Conservation (phyloP, 257 asterid species). For the Coffea canephora region DNA sequence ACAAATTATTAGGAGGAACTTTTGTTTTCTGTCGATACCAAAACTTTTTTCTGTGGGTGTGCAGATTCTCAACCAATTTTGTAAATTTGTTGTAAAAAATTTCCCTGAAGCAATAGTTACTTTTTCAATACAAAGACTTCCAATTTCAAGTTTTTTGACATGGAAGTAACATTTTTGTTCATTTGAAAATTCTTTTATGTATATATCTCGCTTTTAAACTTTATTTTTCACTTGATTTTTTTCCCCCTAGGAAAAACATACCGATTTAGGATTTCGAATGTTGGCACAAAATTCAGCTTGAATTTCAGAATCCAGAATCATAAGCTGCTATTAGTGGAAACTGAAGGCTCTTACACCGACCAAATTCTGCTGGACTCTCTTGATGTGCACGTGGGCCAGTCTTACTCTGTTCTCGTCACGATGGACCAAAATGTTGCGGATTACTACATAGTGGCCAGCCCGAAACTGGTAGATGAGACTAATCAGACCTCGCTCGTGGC, state of each 20-base stretch:
- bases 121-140: too few relatives aligned
- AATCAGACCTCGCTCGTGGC: constrained; percentile 32
- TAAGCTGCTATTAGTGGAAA: constrained; percentile 56
- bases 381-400: constrained; percentile 74
- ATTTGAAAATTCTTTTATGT: too few relatives aligned
- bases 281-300: constrained; percentile 56
- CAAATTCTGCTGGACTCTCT: constrained; percentile 43
- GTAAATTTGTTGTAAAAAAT: too few relatives aligned
- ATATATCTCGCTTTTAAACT: background rate
- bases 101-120: too few relatives aligned
- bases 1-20: too few relatives aligned
- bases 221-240: background rate
- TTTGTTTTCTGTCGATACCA: too few relatives aligned
- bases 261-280: constrained; percentile 53
- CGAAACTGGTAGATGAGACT: constrained; percentile 35
- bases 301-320: constrained; percentile 65
- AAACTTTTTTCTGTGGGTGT: too few relatives aligned
- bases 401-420: constrained; percentile 68
- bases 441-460: constrained; percentile 61
- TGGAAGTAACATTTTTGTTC: too few relatives aligned
- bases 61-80: too few relatives aligned
- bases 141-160: too few relatives aligned
- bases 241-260: constrained; percentile 49
- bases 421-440: constrained; percentile 43
- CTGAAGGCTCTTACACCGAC: constrained; percentile 65